Percentiles rank a stretch among this genome's conserved stretches.
Evolutionary conservation across 2,329 filamentous ascomycete genomes (phyloP).

Genomic region (Colletotrichum acutatum): DNA sequence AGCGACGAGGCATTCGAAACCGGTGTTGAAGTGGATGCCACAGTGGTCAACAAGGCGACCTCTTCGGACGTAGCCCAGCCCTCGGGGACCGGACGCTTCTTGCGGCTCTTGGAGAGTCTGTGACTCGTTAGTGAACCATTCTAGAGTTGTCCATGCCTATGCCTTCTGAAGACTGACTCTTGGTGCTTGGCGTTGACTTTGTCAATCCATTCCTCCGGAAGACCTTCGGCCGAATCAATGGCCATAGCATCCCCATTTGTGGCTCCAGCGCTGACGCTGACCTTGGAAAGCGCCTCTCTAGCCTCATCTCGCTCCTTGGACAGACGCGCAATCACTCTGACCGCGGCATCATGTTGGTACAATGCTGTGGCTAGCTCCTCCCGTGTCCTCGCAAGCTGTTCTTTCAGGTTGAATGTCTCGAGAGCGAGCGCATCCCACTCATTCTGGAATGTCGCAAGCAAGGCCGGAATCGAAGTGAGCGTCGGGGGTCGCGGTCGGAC

Average conservation of each 20-base stretch:
- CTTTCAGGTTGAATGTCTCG: conserved; percentile 90
- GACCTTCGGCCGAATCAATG: conserved; percentile 78
- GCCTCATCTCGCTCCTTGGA: conserved; percentile 95
- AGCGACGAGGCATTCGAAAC: conserved; percentile 62
- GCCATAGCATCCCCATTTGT: conserved; percentile 88
- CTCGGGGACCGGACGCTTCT: conserved; percentile 87
- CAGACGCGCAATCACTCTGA: conserved; percentile 90
- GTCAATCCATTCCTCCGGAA: conserved; percentile 77
- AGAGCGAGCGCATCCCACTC: conserved; percentile 97
- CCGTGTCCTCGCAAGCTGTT: conserved; percentile 88
- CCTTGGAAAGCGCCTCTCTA: conserved; percentile 85
- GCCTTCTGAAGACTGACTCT: conserved; percentile 65
- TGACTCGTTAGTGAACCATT: conserved; percentile 22
- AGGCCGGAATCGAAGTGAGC: conserved; percentile 93
- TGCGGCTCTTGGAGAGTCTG: conserved; percentile 87
- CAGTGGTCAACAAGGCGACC: conserved; percentile 63
- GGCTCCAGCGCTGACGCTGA: conserved; percentile 74
- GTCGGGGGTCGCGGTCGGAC: conserved; percentile 92
- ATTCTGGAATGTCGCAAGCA: conserved; percentile 95
- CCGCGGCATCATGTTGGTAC: conserved; percentile 97
- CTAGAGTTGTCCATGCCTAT: conserved; percentile 17
- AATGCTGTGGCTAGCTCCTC: conserved; percentile 94
- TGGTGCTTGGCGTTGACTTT: conserved; percentile 85
- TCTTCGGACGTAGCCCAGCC: conserved; percentile 85
- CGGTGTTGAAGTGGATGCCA: conserved; percentile 57